phyloP scores from a whole-genome alignment of 163 green algal genomes.

The Chlamydomonas reinhardtii region DNA sequence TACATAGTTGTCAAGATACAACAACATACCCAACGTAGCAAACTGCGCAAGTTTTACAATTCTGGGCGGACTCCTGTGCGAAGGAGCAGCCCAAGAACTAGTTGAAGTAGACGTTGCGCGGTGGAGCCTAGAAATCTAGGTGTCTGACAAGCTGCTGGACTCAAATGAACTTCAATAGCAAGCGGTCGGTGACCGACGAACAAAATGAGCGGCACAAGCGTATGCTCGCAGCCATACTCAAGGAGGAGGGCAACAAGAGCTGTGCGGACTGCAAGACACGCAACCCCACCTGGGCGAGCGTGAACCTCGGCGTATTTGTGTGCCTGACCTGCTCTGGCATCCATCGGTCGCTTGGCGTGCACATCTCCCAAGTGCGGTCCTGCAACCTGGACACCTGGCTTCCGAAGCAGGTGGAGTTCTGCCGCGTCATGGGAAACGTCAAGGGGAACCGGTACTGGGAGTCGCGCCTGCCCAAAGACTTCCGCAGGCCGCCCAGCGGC shows the following conservation, averaged over 20 bases:
- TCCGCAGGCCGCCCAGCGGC: constrained; percentile 79
- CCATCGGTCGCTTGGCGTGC: constrained; percentile 91
- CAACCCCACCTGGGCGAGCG: constrained; percentile 91
- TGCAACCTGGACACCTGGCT: constrained; percentile 98
- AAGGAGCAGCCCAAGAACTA: no score
- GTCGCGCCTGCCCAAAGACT: constrained; percentile 81
- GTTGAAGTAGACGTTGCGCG: no score
- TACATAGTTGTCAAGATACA: no score
- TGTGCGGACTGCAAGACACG: constrained; percentile 89
- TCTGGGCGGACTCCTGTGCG: no score
- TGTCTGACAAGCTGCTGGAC: no score
- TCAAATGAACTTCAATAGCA: constrained; percentile 71
- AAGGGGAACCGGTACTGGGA: constrained; percentile 95
- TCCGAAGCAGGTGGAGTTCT: constrained; percentile 95
- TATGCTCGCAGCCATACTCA: constrained; percentile 78
- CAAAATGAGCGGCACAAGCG: constrained; percentile 88
- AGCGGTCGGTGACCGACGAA: constrained; percentile 76
- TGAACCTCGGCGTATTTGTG: constrained; percentile 97
- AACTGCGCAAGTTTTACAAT: no score
- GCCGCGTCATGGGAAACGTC: constrained; percentile 91
- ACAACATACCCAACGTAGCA: no score
- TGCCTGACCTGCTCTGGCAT: constrained; percentile 96
- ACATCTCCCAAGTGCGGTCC: constrained; percentile 94
- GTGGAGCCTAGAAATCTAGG: no score
- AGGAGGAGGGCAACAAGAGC: constrained; percentile 83